Evolutionary conservation across 2,329 filamentous ascomycete species (phyloP).

Genomic region (Trichoderma cornu-damae): DNA sequence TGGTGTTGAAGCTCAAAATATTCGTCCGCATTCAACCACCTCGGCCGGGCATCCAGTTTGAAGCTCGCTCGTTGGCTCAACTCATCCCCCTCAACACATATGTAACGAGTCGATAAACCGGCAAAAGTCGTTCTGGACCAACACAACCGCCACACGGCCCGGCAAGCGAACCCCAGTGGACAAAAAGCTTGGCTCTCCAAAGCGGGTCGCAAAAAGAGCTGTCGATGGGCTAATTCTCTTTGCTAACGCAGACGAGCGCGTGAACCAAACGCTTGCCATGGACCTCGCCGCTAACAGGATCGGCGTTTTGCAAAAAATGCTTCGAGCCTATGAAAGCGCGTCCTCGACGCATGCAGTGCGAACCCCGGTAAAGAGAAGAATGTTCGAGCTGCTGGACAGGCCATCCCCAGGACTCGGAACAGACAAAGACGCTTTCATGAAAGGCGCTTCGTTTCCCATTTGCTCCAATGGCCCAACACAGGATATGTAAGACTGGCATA

Average conservation of each 20-base stretch:
- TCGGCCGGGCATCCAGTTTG: not conserved
- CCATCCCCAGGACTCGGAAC: no score
- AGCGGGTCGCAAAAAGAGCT: not conserved
- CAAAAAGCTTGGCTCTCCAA: not conserved
- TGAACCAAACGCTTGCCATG: not conserved
- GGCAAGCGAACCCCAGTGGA: slow-evolving; percentile 4
- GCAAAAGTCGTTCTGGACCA: not conserved
- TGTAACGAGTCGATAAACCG: not conserved
- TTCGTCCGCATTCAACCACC: not conserved
- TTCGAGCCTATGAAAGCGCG: slow-evolving; percentile 8
- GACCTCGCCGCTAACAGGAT: slow-evolving; percentile 1
- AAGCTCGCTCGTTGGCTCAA: not conserved
- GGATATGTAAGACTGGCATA: not conserved
- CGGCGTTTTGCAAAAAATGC: not conserved
- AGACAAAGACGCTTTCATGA: no score
- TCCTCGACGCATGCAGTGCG: slow-evolving; percentile 2
- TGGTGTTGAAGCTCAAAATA: no score
- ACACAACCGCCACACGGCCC: slow-evolving; percentile 10
- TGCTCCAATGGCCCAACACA: not conserved
- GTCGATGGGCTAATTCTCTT: not conserved
- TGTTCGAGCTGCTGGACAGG: not conserved
- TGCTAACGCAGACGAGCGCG: not conserved
- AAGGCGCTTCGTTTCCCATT: not conserved
- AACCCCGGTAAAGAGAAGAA: not conserved
- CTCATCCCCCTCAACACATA: no score